Evolutionary conservation across 306 rosid species (phyloP).

Genomic region (Oxytropis ochrocephala): DNA sequence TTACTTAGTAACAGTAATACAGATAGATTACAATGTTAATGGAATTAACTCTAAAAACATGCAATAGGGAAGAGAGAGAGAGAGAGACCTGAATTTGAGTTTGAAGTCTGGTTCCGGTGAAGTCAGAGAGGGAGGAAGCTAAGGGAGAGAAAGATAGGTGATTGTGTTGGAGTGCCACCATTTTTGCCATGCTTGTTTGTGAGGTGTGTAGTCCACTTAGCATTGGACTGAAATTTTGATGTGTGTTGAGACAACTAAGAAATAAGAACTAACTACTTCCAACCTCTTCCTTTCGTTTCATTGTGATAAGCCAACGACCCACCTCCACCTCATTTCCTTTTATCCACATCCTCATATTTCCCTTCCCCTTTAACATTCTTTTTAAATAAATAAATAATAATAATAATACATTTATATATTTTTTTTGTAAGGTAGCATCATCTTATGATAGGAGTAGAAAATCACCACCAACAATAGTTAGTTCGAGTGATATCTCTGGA

Average conservation of each 20-base stretch:
- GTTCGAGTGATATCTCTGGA: too few relatives aligned
- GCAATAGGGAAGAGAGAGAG: not conserved
- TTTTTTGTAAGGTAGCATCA: too few relatives aligned
- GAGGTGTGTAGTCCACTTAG: not conserved
- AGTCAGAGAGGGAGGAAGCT: constrained; percentile 83
- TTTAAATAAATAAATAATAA: too few relatives aligned
- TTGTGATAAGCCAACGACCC: constrained; percentile 67
- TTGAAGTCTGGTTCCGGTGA: constrained; percentile 67
- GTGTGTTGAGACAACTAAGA: not conserved
- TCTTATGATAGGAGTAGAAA: too few relatives aligned
- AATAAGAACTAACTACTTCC: not conserved
- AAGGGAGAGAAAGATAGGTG: constrained; percentile 63
- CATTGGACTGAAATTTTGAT: too few relatives aligned
- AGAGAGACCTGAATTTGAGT: constrained; percentile 66
- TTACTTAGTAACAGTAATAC: not conserved
- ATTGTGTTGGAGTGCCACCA: constrained; percentile 56
- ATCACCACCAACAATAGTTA: too few relatives aligned
- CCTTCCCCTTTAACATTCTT: constrained; percentile 1
- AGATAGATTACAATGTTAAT: not conserved
- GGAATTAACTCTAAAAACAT: not conserved
- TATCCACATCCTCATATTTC: constrained; percentile 50
- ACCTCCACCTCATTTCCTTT: constrained; percentile 29
- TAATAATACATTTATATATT: too few relatives aligned
- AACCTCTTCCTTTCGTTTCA: constrained; percentile 18
- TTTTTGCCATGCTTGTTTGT: constrained; percentile 56